These are phyloP conservation scores for Calcarisporium arbuscula DNA, from an alignment of 2,329 filamentous ascomycete species.

Conservation along the genomic window DNA sequence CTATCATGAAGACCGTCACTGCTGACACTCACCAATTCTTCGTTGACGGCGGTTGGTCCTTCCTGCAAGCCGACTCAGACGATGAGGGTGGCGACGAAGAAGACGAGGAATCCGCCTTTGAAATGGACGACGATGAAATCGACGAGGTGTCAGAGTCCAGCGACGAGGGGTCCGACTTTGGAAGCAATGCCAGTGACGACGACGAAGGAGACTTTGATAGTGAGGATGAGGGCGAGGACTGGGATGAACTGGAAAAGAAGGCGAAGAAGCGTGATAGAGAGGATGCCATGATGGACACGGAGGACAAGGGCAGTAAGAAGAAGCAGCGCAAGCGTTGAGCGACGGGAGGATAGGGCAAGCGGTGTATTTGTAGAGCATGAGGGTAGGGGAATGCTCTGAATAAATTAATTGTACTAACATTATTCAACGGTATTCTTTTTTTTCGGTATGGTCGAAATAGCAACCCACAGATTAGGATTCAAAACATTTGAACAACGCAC, in stretches of 20 bases:
- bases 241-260: constrained; percentile 92
- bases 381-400: no score
- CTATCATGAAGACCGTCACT: constrained; percentile 98
- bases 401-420: no score
- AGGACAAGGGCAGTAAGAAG: constrained; percentile 67
- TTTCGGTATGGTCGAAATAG: no score
- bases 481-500: no score
- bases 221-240: constrained; percentile 79
- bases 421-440: no score
- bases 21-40: constrained; percentile 95
- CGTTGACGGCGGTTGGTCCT: constrained; percentile 88
- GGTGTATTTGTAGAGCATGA: no score
- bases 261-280: constrained; percentile 80
- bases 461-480: no score
- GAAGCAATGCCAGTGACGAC: constrained; percentile 78
- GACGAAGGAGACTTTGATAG: constrained; percentile 51
- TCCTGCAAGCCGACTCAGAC: constrained; percentile 82
- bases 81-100: constrained; percentile 74
- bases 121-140: constrained; percentile 80
- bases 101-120: constrained; percentile 87
- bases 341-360: not conserved
- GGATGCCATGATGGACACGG: constrained; percentile 31
- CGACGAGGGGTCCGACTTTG: constrained; percentile 87
- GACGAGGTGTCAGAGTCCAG: constrained; percentile 71
- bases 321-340: constrained; percentile 31